Evolutionary conservation across 2,329 filamentous ascomycete genomes (phyloP).

Genomic region (Mariannaea sp.): DNA sequence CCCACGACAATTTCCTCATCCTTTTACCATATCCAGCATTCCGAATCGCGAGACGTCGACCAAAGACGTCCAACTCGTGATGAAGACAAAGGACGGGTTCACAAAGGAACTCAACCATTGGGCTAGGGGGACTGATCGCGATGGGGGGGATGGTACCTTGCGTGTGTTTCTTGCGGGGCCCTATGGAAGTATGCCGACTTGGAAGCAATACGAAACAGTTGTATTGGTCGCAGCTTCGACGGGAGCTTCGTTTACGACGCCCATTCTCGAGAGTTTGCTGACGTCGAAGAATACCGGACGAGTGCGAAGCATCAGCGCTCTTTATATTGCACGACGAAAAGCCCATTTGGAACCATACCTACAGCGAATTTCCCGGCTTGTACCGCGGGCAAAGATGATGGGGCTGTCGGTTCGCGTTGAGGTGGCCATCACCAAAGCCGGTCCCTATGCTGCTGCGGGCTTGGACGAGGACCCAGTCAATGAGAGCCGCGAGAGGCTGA

Average conservation of each 20-base stretch:
- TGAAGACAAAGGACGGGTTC: conserved; percentile 34
- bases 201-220: conserved; percentile 34
- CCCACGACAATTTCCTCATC: conserved; percentile 33
- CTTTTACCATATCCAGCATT: conserved; percentile 33
- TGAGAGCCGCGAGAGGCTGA: conserved; percentile 32
- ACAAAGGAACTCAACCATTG: conserved; percentile 31
- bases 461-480: conserved; percentile 15
- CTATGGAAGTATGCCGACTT: conserved; percentile 30
- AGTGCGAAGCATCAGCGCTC: conserved; percentile 29
- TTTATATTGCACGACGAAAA: conserved; percentile 30
- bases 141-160: conserved; percentile 20
- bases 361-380: conserved; percentile 16
- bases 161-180: conserved; percentile 32
- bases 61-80: conserved; percentile 30
- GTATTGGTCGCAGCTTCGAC: conserved; percentile 32
- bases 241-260: conserved; percentile 32
- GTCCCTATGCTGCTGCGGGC: conserved; percentile 1
- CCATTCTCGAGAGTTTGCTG: conserved; percentile 31
- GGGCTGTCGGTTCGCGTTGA: conserved; percentile 29
- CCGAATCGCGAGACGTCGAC: conserved; percentile 7
- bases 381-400: conserved; percentile 32
- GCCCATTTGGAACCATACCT: conserved; percentile 30
- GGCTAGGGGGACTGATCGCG: conserved; percentile 25
- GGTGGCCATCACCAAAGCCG: conserved; percentile 28
- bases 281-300: conserved; percentile 26